These are phyloP conservation scores for Rhizophora apiculata DNA, from an alignment of 345 rosid species.

Conservation along the genomic window DNA sequence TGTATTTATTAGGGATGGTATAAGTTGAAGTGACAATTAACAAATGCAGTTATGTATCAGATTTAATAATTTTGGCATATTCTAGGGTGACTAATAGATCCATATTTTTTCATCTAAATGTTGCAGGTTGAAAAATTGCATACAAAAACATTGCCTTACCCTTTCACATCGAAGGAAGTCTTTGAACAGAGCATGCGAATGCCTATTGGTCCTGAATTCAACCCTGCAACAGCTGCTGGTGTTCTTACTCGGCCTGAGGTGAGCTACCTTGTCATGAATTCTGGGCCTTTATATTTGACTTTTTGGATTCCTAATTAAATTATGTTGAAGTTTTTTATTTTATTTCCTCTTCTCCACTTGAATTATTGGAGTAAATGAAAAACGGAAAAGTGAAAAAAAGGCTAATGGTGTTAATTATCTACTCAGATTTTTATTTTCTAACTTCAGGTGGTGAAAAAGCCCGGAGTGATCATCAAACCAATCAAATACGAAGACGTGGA, in stretches of 20 bases:
- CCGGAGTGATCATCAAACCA: conserved; percentile 78
- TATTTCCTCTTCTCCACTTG: not conserved
- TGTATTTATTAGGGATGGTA: not conserved
- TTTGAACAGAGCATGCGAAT: conserved; percentile 84
- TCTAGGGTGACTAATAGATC: not conserved
- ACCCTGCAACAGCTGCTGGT: conserved; percentile 66
- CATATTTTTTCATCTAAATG: conserved; percentile 13
- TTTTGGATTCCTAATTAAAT: not conserved
- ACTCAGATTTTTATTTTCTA: not conserved
- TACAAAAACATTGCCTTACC: conserved; percentile 69
- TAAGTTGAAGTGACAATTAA: not conserved
- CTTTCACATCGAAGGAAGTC: conserved; percentile 71
- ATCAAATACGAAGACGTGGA: conserved; percentile 66
- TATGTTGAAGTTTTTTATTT: not conserved
- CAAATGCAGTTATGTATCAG: not conserved
- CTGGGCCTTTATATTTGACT: not conserved
- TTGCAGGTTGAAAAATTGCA: conserved; percentile 77
- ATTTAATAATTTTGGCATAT: not conserved
- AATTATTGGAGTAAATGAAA: not conserved
- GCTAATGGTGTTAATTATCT: not conserved
- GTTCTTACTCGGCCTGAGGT: conserved; percentile 82
- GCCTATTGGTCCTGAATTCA: conserved; percentile 90
- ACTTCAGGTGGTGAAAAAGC: conserved; percentile 69
- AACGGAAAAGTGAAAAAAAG: not conserved
- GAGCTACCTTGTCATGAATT: conserved; percentile 10